A percentile compares a stretch with the other conserved stretches of the same genome.
phyloP scores from a whole-genome alignment of 495 filamentous ascomycete genomes.

The Aspergillus heteromorphus region DNA sequence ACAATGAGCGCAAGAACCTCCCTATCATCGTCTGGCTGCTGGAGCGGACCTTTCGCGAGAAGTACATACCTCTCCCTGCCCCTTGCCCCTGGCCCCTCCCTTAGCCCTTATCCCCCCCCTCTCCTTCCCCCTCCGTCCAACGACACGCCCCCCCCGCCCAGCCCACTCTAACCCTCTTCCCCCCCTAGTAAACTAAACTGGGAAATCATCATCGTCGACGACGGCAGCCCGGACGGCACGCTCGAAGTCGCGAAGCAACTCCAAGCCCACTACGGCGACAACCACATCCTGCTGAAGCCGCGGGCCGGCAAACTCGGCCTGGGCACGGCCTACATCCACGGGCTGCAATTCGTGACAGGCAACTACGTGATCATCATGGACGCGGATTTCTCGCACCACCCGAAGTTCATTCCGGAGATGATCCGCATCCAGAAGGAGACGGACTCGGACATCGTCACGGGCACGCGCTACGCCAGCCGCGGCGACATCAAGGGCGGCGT shows the following conservation, averaged over 20 bases:
- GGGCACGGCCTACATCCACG: constrained; percentile 95
- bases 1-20: constrained; percentile 96
- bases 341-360: constrained; percentile 76
- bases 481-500: constrained; percentile 69
- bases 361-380: constrained; percentile 99
- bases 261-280: constrained; percentile 67
- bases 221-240: constrained; percentile 94
- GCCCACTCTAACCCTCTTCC: neutral
- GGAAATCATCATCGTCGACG: constrained; percentile 97
- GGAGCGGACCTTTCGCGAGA: constrained; percentile 80
- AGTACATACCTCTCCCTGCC: constrained; percentile 25
- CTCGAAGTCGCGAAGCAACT: constrained; percentile 86
- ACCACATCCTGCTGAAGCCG: constrained; percentile 75
- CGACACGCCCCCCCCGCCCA: too few relatives aligned
- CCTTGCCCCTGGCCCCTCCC: too few relatives aligned
- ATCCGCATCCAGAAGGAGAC: constrained; percentile 62
- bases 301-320: constrained; percentile 93
- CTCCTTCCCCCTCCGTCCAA: neutral
- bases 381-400: constrained; percentile 97
- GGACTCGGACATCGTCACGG: constrained; percentile 93
- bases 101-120: neutral
- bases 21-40: constrained; percentile 94
- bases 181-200: constrained; percentile 71
- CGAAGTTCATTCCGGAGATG: constrained; percentile 92
- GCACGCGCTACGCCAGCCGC: constrained; percentile 79